Conservation (phyloP, 2,329 filamentous ascomycete species). For the Aciculosporium take region DNA sequence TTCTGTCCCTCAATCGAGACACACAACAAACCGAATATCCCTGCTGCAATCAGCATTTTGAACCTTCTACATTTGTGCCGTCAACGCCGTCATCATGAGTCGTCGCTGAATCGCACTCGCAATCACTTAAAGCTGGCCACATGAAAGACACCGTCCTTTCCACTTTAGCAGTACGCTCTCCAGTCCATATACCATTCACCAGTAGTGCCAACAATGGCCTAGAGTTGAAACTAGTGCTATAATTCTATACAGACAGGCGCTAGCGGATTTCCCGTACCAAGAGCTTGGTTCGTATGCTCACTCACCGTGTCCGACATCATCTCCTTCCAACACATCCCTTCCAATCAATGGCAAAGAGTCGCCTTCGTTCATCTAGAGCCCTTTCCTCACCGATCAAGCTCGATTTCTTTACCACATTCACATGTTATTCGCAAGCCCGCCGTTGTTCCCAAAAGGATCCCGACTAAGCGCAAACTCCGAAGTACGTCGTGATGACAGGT, state of each 20-base stretch:
- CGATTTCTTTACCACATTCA: too few species aligned
- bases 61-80: too few species aligned
- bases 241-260: not conserved
- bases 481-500: not conserved
- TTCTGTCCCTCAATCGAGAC: not conserved
- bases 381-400: conserved; percentile 4
- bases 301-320: not conserved
- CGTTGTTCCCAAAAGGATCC: not conserved
- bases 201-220: not conserved
- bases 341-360: not conserved
- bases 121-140: too few species aligned
- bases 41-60: not conserved
- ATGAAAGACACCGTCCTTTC: not conserved
- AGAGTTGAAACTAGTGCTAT: not conserved
- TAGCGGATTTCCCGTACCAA: not conserved
- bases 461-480: not conserved
- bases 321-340: not conserved
- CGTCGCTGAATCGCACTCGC: not conserved
- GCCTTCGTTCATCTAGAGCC: not conserved
- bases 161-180: not conserved
- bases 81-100: too few species aligned
- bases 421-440: not conserved
- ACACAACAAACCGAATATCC: not conserved
- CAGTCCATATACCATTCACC: not conserved
- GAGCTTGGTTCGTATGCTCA: not conserved